Evolutionary conservation across 2,329 filamentous ascomycete species (phyloP), one percentile per base, ranked within the genome.

Genomic region (Stachybotrys echinatus): DNA sequence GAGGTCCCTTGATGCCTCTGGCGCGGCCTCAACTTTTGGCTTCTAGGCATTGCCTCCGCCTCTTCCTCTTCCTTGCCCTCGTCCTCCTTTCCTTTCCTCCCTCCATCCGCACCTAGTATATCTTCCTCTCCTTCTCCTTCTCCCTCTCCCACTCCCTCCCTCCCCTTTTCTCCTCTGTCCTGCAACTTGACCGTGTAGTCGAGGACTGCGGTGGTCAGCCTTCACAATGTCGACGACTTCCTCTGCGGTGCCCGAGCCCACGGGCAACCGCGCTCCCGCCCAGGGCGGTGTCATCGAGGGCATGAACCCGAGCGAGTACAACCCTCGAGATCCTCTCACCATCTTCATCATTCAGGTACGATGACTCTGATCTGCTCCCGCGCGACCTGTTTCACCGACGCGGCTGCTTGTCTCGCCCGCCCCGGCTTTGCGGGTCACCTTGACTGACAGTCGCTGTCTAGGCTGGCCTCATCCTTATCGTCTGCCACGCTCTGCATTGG

Each of bases 261-360:
- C 38, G 38, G 44, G 23, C 23, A 37, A 37, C 44, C 44, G 44
- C 44, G 44, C 44, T 5, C 44, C 44, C 17, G 23, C 72, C 8
- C 75, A 77, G 55, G 74, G 73, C 49, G 88, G 88, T 54, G 80
- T 92, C 52, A 73, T 92, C 42, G 87, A 90, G 55, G 84, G 84
- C 42, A 70, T 79, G 48, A 84, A 89, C 55, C 88, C 88, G 1
- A 76, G 85, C 23, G 63, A 77, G 23, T 90, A 87, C 69, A 82
- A 87, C 58, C 61, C 84, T 12, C 85, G 80, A 50, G 85, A 90
- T 56, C 88, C 88, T 6, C 84, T 92, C 54, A 81, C 83, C 43
- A 67, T 89, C 44, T 90, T 92, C 68, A 89, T 91, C 60, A 86
- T 91, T 45, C 87, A 91, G 81, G 72, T 73, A 58, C 42, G 64